Conservation (phyloP, 2,329 filamentous ascomycete species). For the Saccharata proteae region DNA sequence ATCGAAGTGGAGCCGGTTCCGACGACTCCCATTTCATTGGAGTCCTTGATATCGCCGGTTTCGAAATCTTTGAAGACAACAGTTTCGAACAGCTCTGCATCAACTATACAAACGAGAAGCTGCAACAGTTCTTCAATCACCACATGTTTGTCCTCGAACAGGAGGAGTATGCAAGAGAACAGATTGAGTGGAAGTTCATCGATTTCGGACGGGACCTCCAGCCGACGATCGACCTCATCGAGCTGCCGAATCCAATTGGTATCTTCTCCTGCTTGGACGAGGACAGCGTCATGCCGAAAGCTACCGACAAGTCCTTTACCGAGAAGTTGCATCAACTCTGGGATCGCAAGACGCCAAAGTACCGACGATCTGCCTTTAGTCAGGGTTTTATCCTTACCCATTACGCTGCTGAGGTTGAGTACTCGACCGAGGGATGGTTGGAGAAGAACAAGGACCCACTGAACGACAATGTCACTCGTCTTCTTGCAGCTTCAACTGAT, state of each 20-base stretch:
- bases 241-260: conserved; percentile 90
- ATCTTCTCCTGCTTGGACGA: conserved; percentile 98
- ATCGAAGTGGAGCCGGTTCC: conserved; percentile 66
- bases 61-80: conserved; percentile 98
- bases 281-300: conserved; percentile 97
- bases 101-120: conserved; percentile 98
- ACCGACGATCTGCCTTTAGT: conserved; percentile 72
- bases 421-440: conserved; percentile 86
- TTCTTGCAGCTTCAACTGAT: conserved; percentile 72
- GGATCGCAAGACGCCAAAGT: conserved; percentile 93
- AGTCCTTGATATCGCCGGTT: conserved; percentile 95
- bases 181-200: conserved; percentile 99
- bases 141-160: conserved; percentile 99
- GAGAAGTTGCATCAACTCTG: conserved; percentile 95
- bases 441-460: conserved; percentile 99
- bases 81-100: conserved; percentile 98
- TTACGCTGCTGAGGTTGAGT: conserved; percentile 96
- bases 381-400: conserved; percentile 95
- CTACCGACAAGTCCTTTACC: conserved; percentile 91
- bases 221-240: conserved; percentile 94
- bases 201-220: conserved; percentile 96
- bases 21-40: conserved; percentile 95
- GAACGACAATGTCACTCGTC: conserved; percentile 89
- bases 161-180: conserved; percentile 92
- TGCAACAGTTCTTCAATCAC: conserved; percentile 99